A percentile compares a stretch with the other conserved stretches of the same genome.
phyloP scores from a whole-genome alignment of 2,329 filamentous ascomycete species.

The Stenocarpella maydis region DNA sequence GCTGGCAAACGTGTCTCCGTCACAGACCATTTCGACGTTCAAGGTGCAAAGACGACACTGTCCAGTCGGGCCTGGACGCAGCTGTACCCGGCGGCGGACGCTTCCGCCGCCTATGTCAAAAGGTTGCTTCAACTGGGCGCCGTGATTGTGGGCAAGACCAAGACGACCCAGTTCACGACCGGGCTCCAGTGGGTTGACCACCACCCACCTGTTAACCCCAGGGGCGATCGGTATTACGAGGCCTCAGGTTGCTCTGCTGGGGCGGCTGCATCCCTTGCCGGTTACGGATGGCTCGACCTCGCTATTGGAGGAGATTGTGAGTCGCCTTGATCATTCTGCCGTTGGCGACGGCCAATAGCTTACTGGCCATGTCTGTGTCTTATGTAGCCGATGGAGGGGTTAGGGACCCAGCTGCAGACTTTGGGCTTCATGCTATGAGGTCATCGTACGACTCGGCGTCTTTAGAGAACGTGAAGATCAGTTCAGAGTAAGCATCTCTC shows the following conservation, averaged over 20 bases:
- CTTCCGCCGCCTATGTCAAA: slow-evolving; percentile 60
- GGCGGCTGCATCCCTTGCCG: slow-evolving; percentile 37
- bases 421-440: slow-evolving; percentile 31
- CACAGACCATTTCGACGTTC: slow-evolving; percentile 45
- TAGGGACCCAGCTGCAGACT: slow-evolving; percentile 24
- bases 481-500: slow-evolving; percentile 26
- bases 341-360: slow-evolving; percentile 20
- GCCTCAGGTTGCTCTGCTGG: slow-evolving; percentile 38
- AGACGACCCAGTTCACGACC: slow-evolving; percentile 53
- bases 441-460: slow-evolving; percentile 26
- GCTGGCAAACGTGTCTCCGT: slow-evolving; percentile 49
- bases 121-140: slow-evolving; percentile 68
- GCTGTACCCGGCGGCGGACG: slow-evolving; percentile 55
- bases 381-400: slow-evolving; percentile 24
- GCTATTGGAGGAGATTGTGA: slow-evolving; percentile 41
- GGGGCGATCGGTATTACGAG: slow-evolving; percentile 42
- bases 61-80: slow-evolving; percentile 67
- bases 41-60: slow-evolving; percentile 62
- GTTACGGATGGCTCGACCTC: slow-evolving; percentile 40
- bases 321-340: slow-evolving; percentile 44
- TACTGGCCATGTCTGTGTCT: neutral
- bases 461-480: slow-evolving; percentile 20
- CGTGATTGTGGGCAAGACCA: slow-evolving; percentile 62
- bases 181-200: slow-evolving; percentile 39
- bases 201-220: slow-evolving; percentile 42